Base-by-base conservation (phyloP, 2,329 filamentous ascomycete species). In the Salinomyces thailandicus region DNA sequence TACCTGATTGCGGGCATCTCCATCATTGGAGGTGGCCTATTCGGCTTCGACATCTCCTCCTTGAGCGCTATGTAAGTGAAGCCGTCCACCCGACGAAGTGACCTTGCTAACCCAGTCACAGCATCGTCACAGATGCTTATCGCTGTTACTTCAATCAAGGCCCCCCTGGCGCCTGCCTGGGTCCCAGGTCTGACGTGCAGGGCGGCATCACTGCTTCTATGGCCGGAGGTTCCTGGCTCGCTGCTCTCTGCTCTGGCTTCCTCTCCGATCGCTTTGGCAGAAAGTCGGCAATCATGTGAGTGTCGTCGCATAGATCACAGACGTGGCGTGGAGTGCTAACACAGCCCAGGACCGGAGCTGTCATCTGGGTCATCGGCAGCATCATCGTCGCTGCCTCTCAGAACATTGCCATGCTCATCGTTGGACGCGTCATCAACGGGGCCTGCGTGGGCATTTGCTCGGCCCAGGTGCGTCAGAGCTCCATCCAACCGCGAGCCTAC, bases 31-130 rank as follows among this genome's bases (percentile, higher is more conserved):
- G 80, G 80, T 55, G 75, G 72, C 16, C 66, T 85, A 17, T 85
- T 86, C 52, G 83, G 82, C 49, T 86, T 86, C 55, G 82, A 86
- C 61, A 84, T 86, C 50, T 75, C 72, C 38, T 81, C 77, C 29
- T 84, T 85, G 79, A 77, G 73, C 39, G 62, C 63, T 7, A 63
- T 64, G 49, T 63, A 48, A 28, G 48, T 43, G 19, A 19, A 5
- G 18, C 2, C 2, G 9, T n/a, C n/a, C n/a, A n/a, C 22, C 9
- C 22, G 22, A 26, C 9, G 9, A 8, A 26, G 9, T 26, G 9
- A 7, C 11, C 17, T 36, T 13, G 12, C 35, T 24, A 24, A 31
- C n/a, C 5, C 15, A 18, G 11, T 16, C 18, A n/a, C 18, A 48
- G 40, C 38, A 66, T 85, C 24, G 76, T 75, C 18, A 81, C 77